phyloP scores from a whole-genome alignment of 768 basidiomycete species.

The Gautieria morchelliformis region DNA sequence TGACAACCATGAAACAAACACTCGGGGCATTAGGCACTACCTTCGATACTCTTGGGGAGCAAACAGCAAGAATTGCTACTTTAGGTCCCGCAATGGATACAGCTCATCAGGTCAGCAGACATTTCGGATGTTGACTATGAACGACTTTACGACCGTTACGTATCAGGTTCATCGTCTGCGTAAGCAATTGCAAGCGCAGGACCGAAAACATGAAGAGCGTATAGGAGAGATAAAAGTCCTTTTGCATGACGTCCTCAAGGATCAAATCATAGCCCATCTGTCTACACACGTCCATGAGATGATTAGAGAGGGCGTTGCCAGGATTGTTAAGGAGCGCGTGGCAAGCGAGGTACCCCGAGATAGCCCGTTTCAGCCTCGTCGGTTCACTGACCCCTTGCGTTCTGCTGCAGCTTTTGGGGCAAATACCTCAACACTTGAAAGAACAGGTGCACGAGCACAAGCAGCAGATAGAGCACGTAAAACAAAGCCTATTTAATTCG shows the following conservation, averaged over 20 bases:
- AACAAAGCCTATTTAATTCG: constrained; percentile 38
- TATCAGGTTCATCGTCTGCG: constrained; percentile 33
- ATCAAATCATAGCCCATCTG: constrained; percentile 32
- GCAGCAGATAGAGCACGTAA: constrained; percentile 34
- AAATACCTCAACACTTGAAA: constrained; percentile 35
- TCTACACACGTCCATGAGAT: constrained; percentile 25
- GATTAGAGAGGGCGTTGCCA: constrained; percentile 27
- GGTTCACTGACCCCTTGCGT: neutral
- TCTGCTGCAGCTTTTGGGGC: constrained; percentile 27
- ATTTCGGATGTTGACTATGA: neutral
- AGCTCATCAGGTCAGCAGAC: constrained; percentile 28
- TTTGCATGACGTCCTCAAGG: constrained; percentile 32
- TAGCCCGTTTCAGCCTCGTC: neutral
- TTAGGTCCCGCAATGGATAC: constrained; percentile 37
- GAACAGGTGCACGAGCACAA: constrained; percentile 32
- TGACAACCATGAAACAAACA: constrained; percentile 36
- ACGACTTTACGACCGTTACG: constrained; percentile 9
- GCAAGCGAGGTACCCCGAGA: constrained; percentile 28
- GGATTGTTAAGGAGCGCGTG: constrained; percentile 33
- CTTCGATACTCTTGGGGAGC: constrained; percentile 37
- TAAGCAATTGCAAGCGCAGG: constrained; percentile 29
- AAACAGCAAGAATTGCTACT: constrained; percentile 34
- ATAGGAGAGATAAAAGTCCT: constrained; percentile 26
- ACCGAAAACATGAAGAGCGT: constrained; percentile 28
- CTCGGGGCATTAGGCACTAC: constrained; percentile 30